Evolutionary conservation across 495 filamentous ascomycete species (phyloP), one percentile per base, ranked within the genome.

Genomic region (Daldinia concentrica): DNA sequence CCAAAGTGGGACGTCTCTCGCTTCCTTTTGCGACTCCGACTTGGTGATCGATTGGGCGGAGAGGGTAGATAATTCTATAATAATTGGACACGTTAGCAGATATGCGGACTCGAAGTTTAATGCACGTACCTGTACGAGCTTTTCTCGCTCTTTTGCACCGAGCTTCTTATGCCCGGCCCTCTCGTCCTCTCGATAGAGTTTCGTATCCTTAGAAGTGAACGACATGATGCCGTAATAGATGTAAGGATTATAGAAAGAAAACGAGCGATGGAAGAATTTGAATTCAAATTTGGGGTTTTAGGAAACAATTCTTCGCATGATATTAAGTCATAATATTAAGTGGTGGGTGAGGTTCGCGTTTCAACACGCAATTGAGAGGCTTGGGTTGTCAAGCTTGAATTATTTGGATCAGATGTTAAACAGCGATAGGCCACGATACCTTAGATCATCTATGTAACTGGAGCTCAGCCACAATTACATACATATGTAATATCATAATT

Each of bases 1-100:
- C 91, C 83, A 48, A 88, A 68, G 50, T 80, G 77, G 32, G 79
- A 78, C 55, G 73, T 74, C n/a, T 75, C 69, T 39, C 79, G 66
- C 62, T 74, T 73, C 56, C 26, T 76, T 55, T 59, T 74, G 71
- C 61, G 71, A 19, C 65, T 71, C 37, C 69, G 73, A 51, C 73
- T 73, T 41, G 69, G 74, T 7, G 78, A 72, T 72, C 74, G 73
- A 52, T 69, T 68, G 22, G 87, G 85, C 45, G 88, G 82, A 24
- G 84, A 77, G 29, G 93, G 93, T 11, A 97, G 89, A 76, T 94
- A 95, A 59, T 89, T 89, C 81, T 90, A 72, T 60, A 55, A 12
- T 32, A 43, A 39, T 24, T 30, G 45, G 48, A 45, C 26, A 56
- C 17, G 74, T 79, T 58, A 78, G 71, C 48, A 37, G 37, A 43